A percentile compares a stretch with the other conserved stretches of the same genome.
Conservation (phyloP, 2,329 filamentous ascomycete species). For the Arthroderma sp. region DNA sequence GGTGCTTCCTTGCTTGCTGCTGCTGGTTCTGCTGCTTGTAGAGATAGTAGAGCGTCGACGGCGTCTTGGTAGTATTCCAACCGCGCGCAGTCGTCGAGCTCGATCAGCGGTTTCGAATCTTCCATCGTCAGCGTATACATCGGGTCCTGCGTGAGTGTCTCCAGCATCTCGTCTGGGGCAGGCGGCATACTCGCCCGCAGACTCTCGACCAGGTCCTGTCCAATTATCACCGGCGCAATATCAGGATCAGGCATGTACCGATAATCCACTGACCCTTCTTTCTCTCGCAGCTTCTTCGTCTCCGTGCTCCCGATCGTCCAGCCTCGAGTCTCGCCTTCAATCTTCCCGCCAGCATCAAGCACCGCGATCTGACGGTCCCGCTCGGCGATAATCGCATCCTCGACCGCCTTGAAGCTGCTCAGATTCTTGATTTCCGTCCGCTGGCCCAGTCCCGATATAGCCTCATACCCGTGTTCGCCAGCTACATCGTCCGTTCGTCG, state of each 20-base stretch:
- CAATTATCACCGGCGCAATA: constrained; percentile 65
- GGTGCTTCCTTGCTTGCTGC: constrained; percentile 31
- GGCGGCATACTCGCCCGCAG: constrained; percentile 54
- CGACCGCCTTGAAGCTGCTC: constrained; percentile 85
- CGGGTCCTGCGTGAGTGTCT: constrained; percentile 44
- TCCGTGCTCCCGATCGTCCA: constrained; percentile 79
- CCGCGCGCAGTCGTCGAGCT: constrained; percentile 64
- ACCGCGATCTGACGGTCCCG: constrained; percentile 75
- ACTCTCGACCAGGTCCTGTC: constrained; percentile 53
- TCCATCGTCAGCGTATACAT: constrained; percentile 62
- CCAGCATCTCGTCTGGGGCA: constrained; percentile 58
- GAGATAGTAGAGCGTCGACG: constrained; percentile 26
- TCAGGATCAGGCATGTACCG: constrained; percentile 98
- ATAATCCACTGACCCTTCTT: constrained; percentile 96
- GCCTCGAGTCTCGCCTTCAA: constrained; percentile 80
- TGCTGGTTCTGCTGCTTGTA: constrained; percentile 18
- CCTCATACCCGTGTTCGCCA: constrained; percentile 40
- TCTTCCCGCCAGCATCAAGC: constrained; percentile 59
- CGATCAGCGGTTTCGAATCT: constrained; percentile 69
- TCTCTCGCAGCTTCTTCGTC: constrained; percentile 71
- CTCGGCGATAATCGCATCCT: constrained; percentile 88
- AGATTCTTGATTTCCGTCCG: constrained; percentile 96
- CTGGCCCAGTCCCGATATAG: constrained; percentile 58
- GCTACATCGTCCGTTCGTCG: constrained; percentile 42
- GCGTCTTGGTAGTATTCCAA: constrained; percentile 60